Evolutionary conservation across 78 protist species (phyloP), one percentile per base, ranked within the genome.

Genomic region (Speleostelium caveatum): DNA sequence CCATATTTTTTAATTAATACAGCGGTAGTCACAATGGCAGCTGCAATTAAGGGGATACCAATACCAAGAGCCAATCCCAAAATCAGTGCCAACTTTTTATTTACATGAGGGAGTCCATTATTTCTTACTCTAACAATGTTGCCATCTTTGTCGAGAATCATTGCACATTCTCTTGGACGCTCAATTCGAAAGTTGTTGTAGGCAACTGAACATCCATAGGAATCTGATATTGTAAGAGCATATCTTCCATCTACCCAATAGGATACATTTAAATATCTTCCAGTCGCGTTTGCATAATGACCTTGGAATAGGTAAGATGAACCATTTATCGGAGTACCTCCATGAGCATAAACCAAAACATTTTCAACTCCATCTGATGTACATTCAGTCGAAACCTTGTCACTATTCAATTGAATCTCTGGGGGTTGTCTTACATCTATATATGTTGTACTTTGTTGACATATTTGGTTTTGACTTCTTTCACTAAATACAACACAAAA

Each of bases 181-280:
- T 42, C 51, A 16, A 83, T 60, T 21, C 72, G 67, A 16, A 83
- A 58, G 39, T 83, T 69, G 21, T 56, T 63, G 24, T 83, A 83
- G 22, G 6, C 22, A 0, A 49, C 41, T 6, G 32, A 42, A 60
- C 91, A 83, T 16, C 73, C 73, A 17, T 59, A 24, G 4, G 60
- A 4, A 60, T 83, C 91, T 4, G 91, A 36, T 12, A 83, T 45
- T n/a, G 33, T 83, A 22, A 83, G 3, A 21, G 30, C 36, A n/a
- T 83, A 83, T 12, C 56, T 38, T 19, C 91, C 91, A 30, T 83
- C 91, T 0, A 83, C 51, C 91, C 91, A 83, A 32, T 69, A 83
- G 35, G 63, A 39, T 0, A 83, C 91, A 69, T 83, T 83, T 24
- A 83, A 42, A 33, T 55, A 55, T 6, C 53, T 61, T 22, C 87